Conservation (phyloP, 441 rosid genomes). For the Jatropha multifida region DNA sequence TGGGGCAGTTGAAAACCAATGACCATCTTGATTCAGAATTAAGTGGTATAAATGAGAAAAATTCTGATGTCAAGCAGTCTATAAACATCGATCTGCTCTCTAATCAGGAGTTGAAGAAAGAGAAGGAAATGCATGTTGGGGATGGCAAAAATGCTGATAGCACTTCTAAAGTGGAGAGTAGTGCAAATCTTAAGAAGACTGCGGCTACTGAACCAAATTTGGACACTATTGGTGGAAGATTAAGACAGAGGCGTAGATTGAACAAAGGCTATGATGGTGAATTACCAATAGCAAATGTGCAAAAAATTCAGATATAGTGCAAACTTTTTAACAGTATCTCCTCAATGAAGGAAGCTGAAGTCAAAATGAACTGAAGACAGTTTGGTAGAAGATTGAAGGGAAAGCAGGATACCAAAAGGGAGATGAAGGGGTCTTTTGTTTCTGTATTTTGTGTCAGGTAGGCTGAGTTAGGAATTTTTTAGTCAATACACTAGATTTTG, state of each 20-base stretch:
- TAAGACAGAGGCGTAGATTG: conserved; percentile 44
- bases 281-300: conserved; percentile 7
- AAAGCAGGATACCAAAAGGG: conserved; percentile 27
- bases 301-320: neutral
- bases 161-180: conserved; percentile 3
- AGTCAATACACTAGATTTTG: neutral
- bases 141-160: conserved; percentile 10
- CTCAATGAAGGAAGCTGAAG: neutral
- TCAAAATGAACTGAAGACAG: conserved; percentile 25
- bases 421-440: conserved; percentile 1
- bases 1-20: conserved; percentile 12
- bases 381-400: conserved; percentile 41
- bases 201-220: conserved; percentile 28
- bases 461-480: neutral
- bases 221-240: conserved; percentile 51
- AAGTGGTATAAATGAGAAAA: conserved; percentile 12
- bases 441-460: conserved; percentile 1
- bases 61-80: conserved; percentile 11
- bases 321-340: neutral
- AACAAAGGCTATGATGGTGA: conserved; percentile 16
- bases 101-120: conserved; percentile 5
- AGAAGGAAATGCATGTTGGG: conserved; percentile 16
- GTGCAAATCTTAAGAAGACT: conserved; percentile 27
- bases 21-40: conserved; percentile 5
- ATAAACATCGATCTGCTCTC: neutral